Conservation (phyloP, 1,139 yeast species). For the Kazachstania sp. region DNA sequence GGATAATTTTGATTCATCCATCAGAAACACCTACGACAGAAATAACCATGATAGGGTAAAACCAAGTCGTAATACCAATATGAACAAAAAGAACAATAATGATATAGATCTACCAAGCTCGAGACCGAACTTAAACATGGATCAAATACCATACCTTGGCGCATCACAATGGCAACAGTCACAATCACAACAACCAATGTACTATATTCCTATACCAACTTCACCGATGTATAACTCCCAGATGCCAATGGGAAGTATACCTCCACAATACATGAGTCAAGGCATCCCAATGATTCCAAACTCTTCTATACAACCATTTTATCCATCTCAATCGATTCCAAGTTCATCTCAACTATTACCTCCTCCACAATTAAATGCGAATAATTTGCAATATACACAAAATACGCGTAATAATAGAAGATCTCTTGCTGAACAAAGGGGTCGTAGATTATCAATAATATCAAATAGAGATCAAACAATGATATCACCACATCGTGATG, state of each 20-base stretch:
- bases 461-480: constrained; percentile 19
- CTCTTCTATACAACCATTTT: constrained; percentile 24
- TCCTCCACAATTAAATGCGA: constrained; percentile 19
- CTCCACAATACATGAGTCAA: constrained; percentile 8
- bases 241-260: constrained; percentile 6
- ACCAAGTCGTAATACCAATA: not conserved
- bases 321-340: constrained; percentile 14
- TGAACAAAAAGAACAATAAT: too few relatives aligned
- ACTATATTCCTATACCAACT: constrained; percentile 19
- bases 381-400: constrained; percentile 8
- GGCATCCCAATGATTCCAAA: constrained; percentile 16
- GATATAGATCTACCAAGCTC: constrained; percentile 3
- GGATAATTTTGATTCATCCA: constrained; percentile 29
- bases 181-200: constrained; percentile 9
- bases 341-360: constrained; percentile 19
- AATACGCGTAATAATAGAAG: constrained; percentile 8
- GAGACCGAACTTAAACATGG: constrained; percentile 5
- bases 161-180: constrained; percentile 2
- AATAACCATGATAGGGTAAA: not conserved
- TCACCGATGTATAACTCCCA: constrained; percentile 18
- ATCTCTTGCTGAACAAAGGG: constrained; percentile 20
- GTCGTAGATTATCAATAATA: constrained; percentile 22
- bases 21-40: constrained; percentile 1
- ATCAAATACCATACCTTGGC: constrained; percentile 8
- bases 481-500: constrained; percentile 28